Conservation (phyloP, 345 rosid species). For the Theobroma cacao region DNA sequence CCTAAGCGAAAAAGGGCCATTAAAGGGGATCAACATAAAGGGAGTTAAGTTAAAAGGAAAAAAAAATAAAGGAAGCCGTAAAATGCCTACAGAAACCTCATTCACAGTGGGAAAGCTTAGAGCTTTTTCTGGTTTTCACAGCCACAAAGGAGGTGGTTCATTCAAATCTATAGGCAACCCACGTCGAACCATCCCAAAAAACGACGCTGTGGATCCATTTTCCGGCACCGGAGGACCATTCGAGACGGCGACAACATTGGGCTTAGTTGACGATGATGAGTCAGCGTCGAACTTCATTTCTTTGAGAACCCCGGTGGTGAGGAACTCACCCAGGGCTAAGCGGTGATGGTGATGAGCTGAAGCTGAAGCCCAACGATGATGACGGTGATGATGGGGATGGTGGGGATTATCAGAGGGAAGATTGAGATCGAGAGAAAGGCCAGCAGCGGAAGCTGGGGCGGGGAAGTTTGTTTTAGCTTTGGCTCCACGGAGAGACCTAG, state of each 20-base stretch:
- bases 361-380: conserved; percentile 34
- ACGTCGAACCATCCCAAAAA: conserved; percentile 52
- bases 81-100: not conserved
- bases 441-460: conserved; percentile 30
- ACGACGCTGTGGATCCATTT: conserved; percentile 25
- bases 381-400: conserved; percentile 14
- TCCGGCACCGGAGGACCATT: conserved; percentile 23
- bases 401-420: conserved; percentile 28
- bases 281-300: conserved; percentile 33
- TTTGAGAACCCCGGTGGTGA: conserved; percentile 56
- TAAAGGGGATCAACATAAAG: not conserved
- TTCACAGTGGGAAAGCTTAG: not conserved
- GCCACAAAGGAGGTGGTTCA: conserved; percentile 95
- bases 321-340: conserved; percentile 46
- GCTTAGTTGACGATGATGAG: conserved; percentile 22
- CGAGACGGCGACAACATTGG: not conserved
- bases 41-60: not conserved
- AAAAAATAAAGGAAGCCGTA: conserved; percentile 12
- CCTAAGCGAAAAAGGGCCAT: not conserved
- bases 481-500: conserved; percentile 83
- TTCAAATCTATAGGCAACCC: conserved; percentile 89
- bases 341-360: conserved; percentile 23
- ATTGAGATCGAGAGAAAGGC: conserved; percentile 65
- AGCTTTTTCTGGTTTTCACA: conserved; percentile 26
- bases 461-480: conserved; percentile 96